Conservation (phyloP, 106 monocot genomes). For the Phalaenopsis equestris region DNA sequence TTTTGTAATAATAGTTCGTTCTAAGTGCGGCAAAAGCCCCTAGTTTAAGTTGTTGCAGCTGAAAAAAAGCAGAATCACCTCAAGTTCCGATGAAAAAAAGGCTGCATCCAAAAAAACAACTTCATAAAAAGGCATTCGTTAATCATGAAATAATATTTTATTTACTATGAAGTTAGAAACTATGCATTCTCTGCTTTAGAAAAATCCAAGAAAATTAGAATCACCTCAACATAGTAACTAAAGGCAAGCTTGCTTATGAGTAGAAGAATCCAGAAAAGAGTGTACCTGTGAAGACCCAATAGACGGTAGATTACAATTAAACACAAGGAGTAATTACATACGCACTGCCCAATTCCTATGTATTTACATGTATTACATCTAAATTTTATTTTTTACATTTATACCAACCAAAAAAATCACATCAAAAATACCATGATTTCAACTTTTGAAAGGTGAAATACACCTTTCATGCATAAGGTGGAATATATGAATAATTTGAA, state of each 20-base stretch:
- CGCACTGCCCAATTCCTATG: too few relatives aligned
- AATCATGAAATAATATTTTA: not conserved
- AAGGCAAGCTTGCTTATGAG: slow-evolving; percentile 91
- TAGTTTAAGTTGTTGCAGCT: not conserved
- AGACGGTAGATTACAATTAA: not conserved
- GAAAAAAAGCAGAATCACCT: not conserved
- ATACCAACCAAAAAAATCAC: too few relatives aligned
- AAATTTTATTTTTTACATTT: too few relatives aligned
- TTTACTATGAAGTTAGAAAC: not conserved
- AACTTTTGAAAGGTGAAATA: too few relatives aligned
- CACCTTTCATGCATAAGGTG: too few relatives aligned
- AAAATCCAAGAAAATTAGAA: slow-evolving; percentile 1
- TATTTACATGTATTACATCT: too few relatives aligned
- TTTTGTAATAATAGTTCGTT: too few relatives aligned
- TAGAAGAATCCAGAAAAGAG: slow-evolving; percentile 90
- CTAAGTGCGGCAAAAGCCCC: too few relatives aligned
- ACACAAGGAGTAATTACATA: not conserved
- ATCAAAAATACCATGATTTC: too few relatives aligned
- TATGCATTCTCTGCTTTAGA: not conserved
- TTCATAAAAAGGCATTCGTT: not conserved
- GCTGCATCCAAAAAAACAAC: not conserved
- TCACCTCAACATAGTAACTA: slow-evolving; percentile 98
- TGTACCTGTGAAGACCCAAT: slow-evolving; percentile 60
- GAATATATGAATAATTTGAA: too few relatives aligned
- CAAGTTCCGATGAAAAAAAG: not conserved